A percentile compares a stretch with the other conserved stretches of the same genome.
phyloP scores from a whole-genome alignment of 2,329 filamentous ascomycete species.

The Teratosphaeriaceae sp. region DNA sequence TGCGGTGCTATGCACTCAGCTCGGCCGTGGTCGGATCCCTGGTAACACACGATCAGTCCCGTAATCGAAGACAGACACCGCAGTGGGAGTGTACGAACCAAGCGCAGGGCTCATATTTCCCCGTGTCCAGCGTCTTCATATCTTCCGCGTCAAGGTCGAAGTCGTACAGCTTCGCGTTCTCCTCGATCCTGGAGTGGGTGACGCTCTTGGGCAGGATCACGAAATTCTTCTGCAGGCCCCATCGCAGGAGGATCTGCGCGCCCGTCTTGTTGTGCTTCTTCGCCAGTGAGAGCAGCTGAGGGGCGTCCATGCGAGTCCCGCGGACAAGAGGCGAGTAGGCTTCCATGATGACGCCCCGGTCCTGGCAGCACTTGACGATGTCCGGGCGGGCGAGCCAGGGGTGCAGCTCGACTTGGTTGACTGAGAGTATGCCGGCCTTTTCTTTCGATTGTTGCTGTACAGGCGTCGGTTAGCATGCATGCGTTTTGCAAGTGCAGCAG shows the following conservation, averaged over 20 bases:
- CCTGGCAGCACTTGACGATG: slow-evolving; percentile 68
- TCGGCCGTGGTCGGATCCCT: slow-evolving; percentile 35
- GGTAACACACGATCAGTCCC: not conserved
- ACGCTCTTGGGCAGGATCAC: slow-evolving; percentile 54
- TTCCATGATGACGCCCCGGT: slow-evolving; percentile 43
- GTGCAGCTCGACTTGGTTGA: slow-evolving; percentile 86
- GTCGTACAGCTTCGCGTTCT: slow-evolving; percentile 54
- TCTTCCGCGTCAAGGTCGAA: slow-evolving; percentile 54
- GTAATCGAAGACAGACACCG: not conserved
- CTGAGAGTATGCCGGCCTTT: slow-evolving; percentile 64
- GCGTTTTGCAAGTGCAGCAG: too few relatives aligned
- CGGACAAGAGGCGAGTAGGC: slow-evolving; percentile 41
- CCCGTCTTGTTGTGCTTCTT: slow-evolving; percentile 54
- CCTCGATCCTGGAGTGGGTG: slow-evolving; percentile 52
- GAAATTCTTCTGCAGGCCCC: slow-evolving; percentile 57
- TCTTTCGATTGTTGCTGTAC: slow-evolving; percentile 37
- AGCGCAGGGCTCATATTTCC: slow-evolving; percentile 48
- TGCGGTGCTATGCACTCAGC: slow-evolving; percentile 13
- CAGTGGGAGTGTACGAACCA: not conserved
- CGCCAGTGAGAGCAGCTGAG: slow-evolving; percentile 43
- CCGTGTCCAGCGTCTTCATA: slow-evolving; percentile 50
- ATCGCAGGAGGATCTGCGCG: slow-evolving; percentile 53
- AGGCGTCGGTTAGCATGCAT: too few relatives aligned
- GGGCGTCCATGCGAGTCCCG: slow-evolving; percentile 45
- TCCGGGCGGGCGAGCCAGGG: slow-evolving; percentile 79